phyloP scores from a whole-genome alignment of 1,139 yeast species.

The Debaryomycetaceae sp. region DNA sequence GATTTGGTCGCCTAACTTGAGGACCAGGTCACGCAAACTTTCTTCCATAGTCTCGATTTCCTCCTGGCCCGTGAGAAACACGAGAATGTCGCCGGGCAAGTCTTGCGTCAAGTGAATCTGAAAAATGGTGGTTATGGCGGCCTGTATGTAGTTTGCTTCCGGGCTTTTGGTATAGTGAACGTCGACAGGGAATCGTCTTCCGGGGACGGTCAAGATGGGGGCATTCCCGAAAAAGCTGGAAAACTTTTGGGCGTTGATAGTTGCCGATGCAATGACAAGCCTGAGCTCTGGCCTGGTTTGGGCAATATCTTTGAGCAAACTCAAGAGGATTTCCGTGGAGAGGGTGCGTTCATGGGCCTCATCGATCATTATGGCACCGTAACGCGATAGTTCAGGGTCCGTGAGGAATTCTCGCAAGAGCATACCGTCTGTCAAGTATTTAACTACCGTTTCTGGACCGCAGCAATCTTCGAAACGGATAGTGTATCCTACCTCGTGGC shows the following conservation, averaged over 20 bases:
- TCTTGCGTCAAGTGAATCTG: slow-evolving; percentile 67
- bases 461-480: slow-evolving; percentile 78
- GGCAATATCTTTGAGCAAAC: slow-evolving; percentile 65
- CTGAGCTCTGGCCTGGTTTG: slow-evolving; percentile 56
- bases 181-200: slow-evolving; percentile 82
- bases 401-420: slow-evolving; percentile 70
- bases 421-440: slow-evolving; percentile 95
- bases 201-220: slow-evolving; percentile 82
- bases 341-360: slow-evolving; percentile 96
- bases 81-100: slow-evolving; percentile 72
- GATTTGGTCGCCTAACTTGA: slow-evolving; percentile 51
- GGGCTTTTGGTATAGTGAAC: slow-evolving; percentile 79
- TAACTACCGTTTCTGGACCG: slow-evolving; percentile 52
- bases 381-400: slow-evolving; percentile 59
- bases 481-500: slow-evolving; percentile 77
- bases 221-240: slow-evolving; percentile 71
- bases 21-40: slow-evolving; percentile 51
- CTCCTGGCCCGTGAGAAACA: slow-evolving; percentile 81
- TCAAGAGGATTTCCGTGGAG: slow-evolving; percentile 83
- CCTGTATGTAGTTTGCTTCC: slow-evolving; percentile 81
- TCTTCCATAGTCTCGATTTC: slow-evolving; percentile 83
- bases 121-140: slow-evolving; percentile 73
- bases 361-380: slow-evolving; percentile 84
- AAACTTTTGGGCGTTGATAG: slow-evolving; percentile 82
- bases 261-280: slow-evolving; percentile 82